Conservation (phyloP, 345 rosid genomes). For the Citrus mangshanensis region DNA sequence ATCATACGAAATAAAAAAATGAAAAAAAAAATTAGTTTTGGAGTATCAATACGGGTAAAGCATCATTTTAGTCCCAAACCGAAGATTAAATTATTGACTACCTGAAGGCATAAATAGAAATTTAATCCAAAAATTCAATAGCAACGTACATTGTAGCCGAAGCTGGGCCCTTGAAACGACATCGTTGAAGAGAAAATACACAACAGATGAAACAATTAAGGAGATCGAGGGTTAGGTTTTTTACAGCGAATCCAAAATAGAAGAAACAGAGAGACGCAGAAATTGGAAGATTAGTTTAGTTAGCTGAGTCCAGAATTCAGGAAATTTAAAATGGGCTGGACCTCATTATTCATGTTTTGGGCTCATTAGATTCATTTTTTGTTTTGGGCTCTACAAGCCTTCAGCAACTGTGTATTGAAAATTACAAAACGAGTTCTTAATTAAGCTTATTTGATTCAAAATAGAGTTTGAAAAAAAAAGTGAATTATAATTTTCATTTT, state of each 20-base stretch:
- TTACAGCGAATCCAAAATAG: not conserved
- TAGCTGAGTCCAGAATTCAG: not conserved
- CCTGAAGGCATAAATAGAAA: not conserved
- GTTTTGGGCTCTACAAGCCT: not conserved
- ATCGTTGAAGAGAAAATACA: slow-evolving; percentile 12
- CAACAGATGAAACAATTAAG: not conserved
- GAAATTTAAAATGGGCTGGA: not conserved
- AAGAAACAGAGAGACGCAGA: not conserved
- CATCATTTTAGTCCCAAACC: not conserved
- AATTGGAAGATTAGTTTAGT: not conserved
- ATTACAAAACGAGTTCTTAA: too few species aligned
- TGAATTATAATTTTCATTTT: too few species aligned
- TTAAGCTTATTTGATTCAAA: too few species aligned
- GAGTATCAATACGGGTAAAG: not conserved
- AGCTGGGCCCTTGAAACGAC: slow-evolving; percentile 41
- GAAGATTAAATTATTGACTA: not conserved
- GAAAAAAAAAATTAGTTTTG: not conserved
- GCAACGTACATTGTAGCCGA: slow-evolving; percentile 26
- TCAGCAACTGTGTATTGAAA: too few species aligned
- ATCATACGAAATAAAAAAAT: not conserved
- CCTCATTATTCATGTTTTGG: not conserved
- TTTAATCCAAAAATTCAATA: not conserved
- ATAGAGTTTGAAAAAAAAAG: too few species aligned
- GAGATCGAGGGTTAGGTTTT: slow-evolving; percentile 7
- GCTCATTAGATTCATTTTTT: not conserved